Evolutionary conservation across 441 rosid species (phyloP).

Genomic region (Syzygium syzygioides): DNA sequence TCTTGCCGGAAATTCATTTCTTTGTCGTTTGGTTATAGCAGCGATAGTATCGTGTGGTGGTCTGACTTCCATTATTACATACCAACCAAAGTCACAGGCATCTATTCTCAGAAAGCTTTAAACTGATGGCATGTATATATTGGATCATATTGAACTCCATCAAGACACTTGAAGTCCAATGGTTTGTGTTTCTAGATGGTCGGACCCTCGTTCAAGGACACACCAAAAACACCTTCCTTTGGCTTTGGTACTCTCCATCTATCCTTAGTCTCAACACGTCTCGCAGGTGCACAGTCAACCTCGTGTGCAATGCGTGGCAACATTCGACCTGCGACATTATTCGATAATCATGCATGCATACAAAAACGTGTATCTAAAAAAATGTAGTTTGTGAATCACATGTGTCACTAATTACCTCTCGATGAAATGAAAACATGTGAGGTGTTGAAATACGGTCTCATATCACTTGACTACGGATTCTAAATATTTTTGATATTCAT

Average conservation of each 20-base stretch:
- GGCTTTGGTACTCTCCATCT: not conserved
- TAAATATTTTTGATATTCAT: too few relatives aligned
- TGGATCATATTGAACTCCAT: not conserved
- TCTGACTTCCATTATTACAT: not conserved
- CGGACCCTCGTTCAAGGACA: not conserved
- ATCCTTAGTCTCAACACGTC: too few relatives aligned
- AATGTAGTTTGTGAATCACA: too few relatives aligned
- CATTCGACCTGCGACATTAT: too few relatives aligned
- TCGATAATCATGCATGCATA: too few relatives aligned
- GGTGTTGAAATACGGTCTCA: too few relatives aligned
- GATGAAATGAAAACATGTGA: too few relatives aligned
- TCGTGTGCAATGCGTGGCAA: too few relatives aligned
- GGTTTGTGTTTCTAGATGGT: not conserved
- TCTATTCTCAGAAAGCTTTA: not conserved
- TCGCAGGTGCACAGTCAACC: too few relatives aligned
- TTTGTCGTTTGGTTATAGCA: not conserved
- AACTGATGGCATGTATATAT: not conserved
- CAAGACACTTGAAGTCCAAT: not conserved
- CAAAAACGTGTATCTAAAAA: too few relatives aligned
- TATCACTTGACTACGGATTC: not conserved
- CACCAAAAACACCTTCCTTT: not conserved
- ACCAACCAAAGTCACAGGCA: not conserved
- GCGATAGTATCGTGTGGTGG: not conserved
- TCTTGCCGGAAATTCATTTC: accelerated
- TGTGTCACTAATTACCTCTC: too few relatives aligned